Evolutionary conservation across 352 stramenopile species (phyloP).

Genomic region (Pythium utonaiense): DNA sequence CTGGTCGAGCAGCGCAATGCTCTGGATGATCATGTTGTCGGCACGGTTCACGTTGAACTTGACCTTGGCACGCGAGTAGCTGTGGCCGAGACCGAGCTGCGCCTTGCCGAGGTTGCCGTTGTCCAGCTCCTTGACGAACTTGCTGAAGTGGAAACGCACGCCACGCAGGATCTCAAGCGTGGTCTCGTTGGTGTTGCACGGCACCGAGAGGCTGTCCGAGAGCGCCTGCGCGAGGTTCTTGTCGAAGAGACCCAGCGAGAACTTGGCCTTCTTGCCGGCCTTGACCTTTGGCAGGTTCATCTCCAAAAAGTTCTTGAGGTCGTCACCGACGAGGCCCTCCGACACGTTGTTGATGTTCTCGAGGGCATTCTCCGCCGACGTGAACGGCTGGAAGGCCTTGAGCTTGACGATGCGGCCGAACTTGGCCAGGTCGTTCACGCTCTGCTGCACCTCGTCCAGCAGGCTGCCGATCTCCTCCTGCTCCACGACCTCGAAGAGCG

Average conservation of each 20-base stretch:
- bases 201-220: conserved; percentile 91
- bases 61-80: conserved; percentile 97
- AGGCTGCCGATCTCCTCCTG: conserved; percentile 95
- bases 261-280: conserved; percentile 88
- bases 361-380: conserved; percentile 97
- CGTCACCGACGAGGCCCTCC: conserved; percentile 90
- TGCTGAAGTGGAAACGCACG: conserved; percentile 96
- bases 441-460: conserved; percentile 88
- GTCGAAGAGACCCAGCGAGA: conserved; percentile 91
- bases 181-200: conserved; percentile 98
- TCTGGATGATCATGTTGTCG: conserved; percentile 99
- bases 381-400: conserved; percentile 99
- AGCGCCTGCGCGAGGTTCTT: conserved; percentile 94
- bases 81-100: conserved; percentile 98
- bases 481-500: conserved; percentile 97
- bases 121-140: conserved; percentile 98
- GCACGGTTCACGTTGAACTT: conserved; percentile 99
- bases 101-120: conserved; percentile 95
- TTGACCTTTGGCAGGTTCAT: conserved; percentile 99
- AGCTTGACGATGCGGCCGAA: conserved; percentile 98
- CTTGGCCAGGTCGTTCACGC: conserved; percentile 90
- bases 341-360: conserved; percentile 99
- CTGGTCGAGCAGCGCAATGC: conserved; percentile 98
- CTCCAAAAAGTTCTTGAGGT: conserved; percentile 98
- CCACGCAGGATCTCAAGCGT: conserved; percentile 95